Evolutionary conservation across 192 early-diverging fungal genomes (phyloP).

Genomic region (Entomortierella parvispora): DNA sequence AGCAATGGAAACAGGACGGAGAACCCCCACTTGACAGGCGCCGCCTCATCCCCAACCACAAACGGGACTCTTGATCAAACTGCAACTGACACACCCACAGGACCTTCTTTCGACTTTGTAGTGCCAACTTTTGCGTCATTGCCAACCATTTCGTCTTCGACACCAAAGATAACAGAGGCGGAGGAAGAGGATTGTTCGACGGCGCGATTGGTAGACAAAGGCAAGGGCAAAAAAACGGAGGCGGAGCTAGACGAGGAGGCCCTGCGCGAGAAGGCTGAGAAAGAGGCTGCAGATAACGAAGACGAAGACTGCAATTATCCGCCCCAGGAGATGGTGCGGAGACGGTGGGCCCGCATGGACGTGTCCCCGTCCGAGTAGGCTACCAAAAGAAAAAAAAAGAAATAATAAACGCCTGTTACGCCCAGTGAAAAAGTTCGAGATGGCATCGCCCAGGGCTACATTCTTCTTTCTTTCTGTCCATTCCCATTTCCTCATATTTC

Average conservation of each 20-base stretch:
- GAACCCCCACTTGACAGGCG: no score
- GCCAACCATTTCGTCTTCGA: no score
- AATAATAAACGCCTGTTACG: no score
- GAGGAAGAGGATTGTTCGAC: no score
- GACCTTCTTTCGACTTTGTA: no score
- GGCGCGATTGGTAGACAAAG: conserved; percentile 14
- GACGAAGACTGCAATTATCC: conserved; percentile 25
- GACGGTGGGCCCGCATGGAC: conserved; percentile 23
- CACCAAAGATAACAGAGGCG: background rate
- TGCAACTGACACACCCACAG: no score
- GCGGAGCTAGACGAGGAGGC: conserved; percentile 4
- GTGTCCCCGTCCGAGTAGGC: conserved; percentile 3
- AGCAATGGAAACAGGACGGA: background rate
- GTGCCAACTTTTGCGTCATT: no score
- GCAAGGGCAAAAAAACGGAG: conserved; percentile 35
- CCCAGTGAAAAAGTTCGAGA: no score
- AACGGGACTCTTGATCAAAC: no score
- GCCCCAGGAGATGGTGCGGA: conserved; percentile 43
- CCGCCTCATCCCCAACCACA: no score
- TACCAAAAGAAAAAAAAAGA: no score
- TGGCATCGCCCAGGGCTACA: no score
- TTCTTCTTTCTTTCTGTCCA: background rate
- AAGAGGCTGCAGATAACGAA: conserved; percentile 9
- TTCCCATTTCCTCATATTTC: background rate
- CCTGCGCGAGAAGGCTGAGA: background rate